These are phyloP conservation scores for Puccinia novopanici DNA, from an alignment of 1,284 basidiomycete genomes.

Conservation along the genomic window DNA sequence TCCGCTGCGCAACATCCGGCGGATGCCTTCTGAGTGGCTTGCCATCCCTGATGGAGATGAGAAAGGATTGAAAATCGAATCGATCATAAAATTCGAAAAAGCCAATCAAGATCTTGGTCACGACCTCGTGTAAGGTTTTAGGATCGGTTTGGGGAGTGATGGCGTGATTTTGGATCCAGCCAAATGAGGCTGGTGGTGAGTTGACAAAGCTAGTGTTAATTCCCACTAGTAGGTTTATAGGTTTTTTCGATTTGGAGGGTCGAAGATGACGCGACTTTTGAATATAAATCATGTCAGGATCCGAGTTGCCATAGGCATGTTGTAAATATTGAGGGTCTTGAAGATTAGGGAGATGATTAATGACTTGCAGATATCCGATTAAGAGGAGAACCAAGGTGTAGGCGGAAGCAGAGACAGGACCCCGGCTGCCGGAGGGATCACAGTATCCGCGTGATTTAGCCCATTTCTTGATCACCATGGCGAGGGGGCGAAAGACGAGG, in stretches of 20 bases:
- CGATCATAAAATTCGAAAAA: conserved; percentile 20
- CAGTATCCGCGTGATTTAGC: conserved; percentile 41
- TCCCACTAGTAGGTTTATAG: neutral
- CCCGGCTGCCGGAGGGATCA: conserved; percentile 33
- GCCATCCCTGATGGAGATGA: conserved; percentile 30
- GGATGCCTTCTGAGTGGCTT: neutral
- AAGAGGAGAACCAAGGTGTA: conserved; percentile 40
- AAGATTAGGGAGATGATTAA: conserved; percentile 39
- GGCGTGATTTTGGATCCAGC: neutral
- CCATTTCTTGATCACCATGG: conserved; percentile 33
- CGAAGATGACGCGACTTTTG: neutral
- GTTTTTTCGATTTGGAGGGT: neutral
- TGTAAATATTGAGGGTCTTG: conserved; percentile 20
- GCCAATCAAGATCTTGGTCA: conserved; percentile 9
- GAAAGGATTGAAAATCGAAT: neutral
- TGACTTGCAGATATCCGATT: conserved; percentile 36
- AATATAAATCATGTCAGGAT: neutral
- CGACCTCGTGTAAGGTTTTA: neutral
- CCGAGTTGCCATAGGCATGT: neutral
- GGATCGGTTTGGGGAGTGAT: too few relatives aligned
- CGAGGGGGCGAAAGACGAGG: conserved; percentile 22
- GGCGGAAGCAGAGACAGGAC: conserved; percentile 22
- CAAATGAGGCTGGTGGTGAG: neutral
- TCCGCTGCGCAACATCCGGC: neutral
- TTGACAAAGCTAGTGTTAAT: conserved; percentile 22